phyloP scores from a whole-genome alignment of 2,329 filamentous ascomycete species.

The Periconia digitata region DNA sequence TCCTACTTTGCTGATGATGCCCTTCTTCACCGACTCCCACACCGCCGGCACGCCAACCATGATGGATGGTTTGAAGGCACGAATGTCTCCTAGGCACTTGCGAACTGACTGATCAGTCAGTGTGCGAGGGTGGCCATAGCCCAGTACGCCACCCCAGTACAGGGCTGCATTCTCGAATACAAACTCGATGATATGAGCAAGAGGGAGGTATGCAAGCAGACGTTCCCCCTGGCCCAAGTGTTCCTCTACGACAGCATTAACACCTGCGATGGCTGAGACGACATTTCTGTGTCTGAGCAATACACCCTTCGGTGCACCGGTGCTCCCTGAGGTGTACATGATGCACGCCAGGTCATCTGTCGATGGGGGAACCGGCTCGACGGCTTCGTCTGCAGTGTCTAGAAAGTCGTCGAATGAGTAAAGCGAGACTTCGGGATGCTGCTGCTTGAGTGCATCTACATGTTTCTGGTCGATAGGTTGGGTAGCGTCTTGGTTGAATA shows the following conservation, averaged over 20 bases:
- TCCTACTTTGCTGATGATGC: conserved; percentile 78
- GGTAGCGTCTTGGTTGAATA: conserved; percentile 58
- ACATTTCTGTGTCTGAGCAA: conserved; percentile 79
- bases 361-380: conserved; percentile 72
- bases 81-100: conserved; percentile 91
- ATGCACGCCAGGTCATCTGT: conserved; percentile 79
- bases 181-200: conserved; percentile 95
- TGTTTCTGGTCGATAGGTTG: conserved; percentile 49
- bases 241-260: conserved; percentile 74
- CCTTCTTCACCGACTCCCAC: conserved; percentile 97
- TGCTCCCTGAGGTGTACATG: conserved; percentile 86
- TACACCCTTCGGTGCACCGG: conserved; percentile 86
- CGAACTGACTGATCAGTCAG: conserved; percentile 81
- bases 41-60: conserved; percentile 94
- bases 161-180: conserved; percentile 89
- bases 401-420: conserved; percentile 58
- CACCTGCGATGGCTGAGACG: conserved; percentile 73
- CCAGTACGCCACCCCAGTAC: conserved; percentile 86
- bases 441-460: conserved; percentile 56
- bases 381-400: conserved; percentile 62
- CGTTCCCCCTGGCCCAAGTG: conserved; percentile 76
- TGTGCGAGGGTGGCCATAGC: conserved; percentile 90
- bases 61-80: conserved; percentile 83
- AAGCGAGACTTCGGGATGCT: conserved; percentile 55
- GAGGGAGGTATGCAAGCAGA: conserved; percentile 86